phyloP scores from a whole-genome alignment of 2,329 filamentous ascomycete genomes.

The Claviceps sp. region DNA sequence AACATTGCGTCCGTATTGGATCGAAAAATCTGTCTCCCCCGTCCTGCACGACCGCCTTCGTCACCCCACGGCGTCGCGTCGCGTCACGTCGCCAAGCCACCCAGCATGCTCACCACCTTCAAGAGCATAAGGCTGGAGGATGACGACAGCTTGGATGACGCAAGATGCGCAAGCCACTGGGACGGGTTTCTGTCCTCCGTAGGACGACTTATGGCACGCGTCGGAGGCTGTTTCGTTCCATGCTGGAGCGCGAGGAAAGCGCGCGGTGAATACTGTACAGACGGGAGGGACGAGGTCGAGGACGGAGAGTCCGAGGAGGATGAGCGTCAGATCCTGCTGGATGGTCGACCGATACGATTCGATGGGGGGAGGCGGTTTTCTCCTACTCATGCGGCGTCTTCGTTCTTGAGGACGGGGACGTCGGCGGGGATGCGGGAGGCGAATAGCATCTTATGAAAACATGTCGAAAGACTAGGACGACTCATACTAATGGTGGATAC shows the following conservation, averaged over 20 bases:
- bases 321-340: slow-evolving; percentile 8
- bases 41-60: no score
- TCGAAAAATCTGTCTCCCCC: no score
- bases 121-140: slow-evolving; percentile 17
- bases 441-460: slow-evolving; percentile 20
- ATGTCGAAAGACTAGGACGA: no score
- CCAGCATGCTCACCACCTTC: neutral
- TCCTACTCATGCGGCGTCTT: slow-evolving; percentile 27
- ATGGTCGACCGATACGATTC: neutral
- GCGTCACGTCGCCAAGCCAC: neutral
- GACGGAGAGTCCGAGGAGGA: slow-evolving; percentile 15
- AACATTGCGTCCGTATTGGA: no score
- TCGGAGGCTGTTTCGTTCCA: slow-evolving; percentile 5
- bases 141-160: slow-evolving; percentile 19
- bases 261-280: slow-evolving; percentile 13
- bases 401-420: slow-evolving; percentile 29
- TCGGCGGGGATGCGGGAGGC: slow-evolving; percentile 23
- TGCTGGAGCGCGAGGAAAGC: slow-evolving; percentile 4
- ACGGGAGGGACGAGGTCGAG: slow-evolving; percentile 11
- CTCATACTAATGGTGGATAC: no score
- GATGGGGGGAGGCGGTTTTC: neutral
- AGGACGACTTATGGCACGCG: neutral
- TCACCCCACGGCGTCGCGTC: neutral
- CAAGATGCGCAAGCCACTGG: neutral
- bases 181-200: neutral